Evolutionary conservation across 805 yeast species (phyloP), one percentile per base, ranked within the genome.

Genomic region (Yarrowia porcina): DNA sequence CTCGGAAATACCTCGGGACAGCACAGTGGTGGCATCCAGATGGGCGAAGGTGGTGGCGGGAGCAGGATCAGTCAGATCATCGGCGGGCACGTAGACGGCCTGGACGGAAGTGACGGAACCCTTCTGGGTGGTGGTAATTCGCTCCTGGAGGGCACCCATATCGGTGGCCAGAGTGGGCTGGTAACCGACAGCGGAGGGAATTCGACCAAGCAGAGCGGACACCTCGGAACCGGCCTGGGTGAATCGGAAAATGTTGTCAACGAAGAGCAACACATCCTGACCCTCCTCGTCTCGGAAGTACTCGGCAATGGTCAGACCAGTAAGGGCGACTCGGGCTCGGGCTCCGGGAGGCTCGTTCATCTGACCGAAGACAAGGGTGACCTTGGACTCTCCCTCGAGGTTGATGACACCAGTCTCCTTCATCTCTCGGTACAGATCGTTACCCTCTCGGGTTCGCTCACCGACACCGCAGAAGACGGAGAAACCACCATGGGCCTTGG

Each of bases 341-440:
- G 99, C 99, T 83, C 99, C 99, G 73, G 99, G 99, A 77, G 99
- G 99, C 87, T 93, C 99, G 87, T 93, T 93, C 99, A 93, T 93
- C 85, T 94, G 99, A 81, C 99, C 99, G 85, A 93, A 93, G 68
- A 93, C 99, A 76, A 93, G 86, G 72, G 98, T 96, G 82, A 94
- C 99, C 88, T 94, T 94, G 76, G 99, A 94, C 74, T 94, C 98
- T 81, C 99, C 99, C 79, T 94, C 98, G 74, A 93, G 86, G 89
- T 94, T 91, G 82, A 94, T 94, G 83, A 94, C 98, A 86, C 98
- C 98, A 72, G 99, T 93, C 85, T 94, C 99, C 78, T 87, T 90
- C 99, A 94, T 94, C 84, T 94, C 99, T 87, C 97, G 96, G 96
- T 93, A 93, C 81, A 93, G 87, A 88, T 93, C 99, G 86, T 93